phyloP scores from a whole-genome alignment of 2,329 filamentous ascomycete genomes.

The Drechslera avenae region DNA sequence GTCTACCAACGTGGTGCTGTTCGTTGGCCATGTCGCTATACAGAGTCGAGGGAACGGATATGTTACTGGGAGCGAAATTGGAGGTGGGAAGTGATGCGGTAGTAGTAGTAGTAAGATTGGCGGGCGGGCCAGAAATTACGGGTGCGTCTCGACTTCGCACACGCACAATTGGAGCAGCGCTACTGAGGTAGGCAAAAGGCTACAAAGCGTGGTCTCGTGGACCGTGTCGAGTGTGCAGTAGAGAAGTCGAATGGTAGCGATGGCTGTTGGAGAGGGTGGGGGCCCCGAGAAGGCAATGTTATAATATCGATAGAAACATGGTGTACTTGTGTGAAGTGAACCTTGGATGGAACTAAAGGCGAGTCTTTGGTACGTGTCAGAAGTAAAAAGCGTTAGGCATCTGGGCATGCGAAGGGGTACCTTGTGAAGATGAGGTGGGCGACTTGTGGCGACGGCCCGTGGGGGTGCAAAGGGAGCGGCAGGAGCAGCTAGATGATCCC shows the following conservation, averaged over 20 bases:
- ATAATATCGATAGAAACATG: constrained; percentile 48
- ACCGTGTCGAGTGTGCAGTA: constrained; percentile 3
- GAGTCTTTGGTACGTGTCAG: constrained; percentile 28
- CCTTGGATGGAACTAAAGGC: constrained; percentile 34
- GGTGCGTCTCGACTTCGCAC: not conserved
- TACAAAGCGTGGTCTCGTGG: constrained; percentile 12
- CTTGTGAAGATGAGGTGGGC: constrained; percentile 39
- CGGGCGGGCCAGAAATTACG: too few species aligned
- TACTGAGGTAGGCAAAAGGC: constrained; percentile 5
- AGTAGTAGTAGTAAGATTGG: not conserved
- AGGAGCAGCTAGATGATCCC: constrained; percentile 6
- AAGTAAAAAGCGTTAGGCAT: constrained; percentile 24
- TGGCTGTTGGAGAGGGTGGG: constrained; percentile 23
- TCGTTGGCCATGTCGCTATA: constrained; percentile 42
- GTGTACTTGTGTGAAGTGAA: constrained; percentile 34
- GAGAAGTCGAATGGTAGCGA: not conserved
- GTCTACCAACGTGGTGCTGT: constrained; percentile 33
- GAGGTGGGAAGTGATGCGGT: constrained; percentile 1
- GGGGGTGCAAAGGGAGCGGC: constrained; percentile 27
- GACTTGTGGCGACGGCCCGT: constrained; percentile 40
- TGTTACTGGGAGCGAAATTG: not conserved
- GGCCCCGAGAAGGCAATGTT: constrained; percentile 47
- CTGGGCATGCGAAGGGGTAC: constrained; percentile 35
- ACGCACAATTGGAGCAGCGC: not conserved
- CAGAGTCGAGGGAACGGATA: too few species aligned